A percentile compares a stretch with the other conserved stretches of the same genome.
phyloP scores from a whole-genome alignment of 1,139 yeast species.

The Kodamaea fungicola region DNA sequence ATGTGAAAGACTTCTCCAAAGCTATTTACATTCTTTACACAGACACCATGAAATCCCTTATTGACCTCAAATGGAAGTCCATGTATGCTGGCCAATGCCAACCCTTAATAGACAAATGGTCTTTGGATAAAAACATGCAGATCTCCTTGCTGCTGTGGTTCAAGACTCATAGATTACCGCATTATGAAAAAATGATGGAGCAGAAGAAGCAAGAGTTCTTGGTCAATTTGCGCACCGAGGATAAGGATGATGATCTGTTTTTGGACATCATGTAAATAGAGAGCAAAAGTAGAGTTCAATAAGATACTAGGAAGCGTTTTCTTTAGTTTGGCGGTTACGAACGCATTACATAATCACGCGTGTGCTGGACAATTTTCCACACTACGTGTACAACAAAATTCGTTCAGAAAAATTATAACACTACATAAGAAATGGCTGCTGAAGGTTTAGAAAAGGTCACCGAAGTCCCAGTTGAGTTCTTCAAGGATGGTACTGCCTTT shows the following conservation, averaged over 20 bases:
- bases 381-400: constrained; percentile 5
- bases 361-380: constrained; percentile 1
- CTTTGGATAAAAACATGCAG: constrained; percentile 30
- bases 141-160: constrained; percentile 21
- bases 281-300: background rate
- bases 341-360: background rate
- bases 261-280: constrained; percentile 27
- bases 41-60: constrained; percentile 23
- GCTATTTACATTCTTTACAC: constrained; percentile 23
- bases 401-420: constrained; percentile 1
- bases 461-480: constrained; percentile 87
- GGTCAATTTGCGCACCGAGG: constrained; percentile 23
- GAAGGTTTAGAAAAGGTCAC: constrained; percentile 79
- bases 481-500: constrained; percentile 88
- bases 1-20: constrained; percentile 15
- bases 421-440: constrained; percentile 37
- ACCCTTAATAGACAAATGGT: constrained; percentile 37
- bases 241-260: constrained; percentile 25
- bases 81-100: constrained; percentile 29
- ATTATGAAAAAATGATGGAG: constrained; percentile 24
- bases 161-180: constrained; percentile 16
- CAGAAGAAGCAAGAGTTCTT: constrained; percentile 25
- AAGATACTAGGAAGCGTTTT: no score
- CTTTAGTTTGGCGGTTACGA: no score
- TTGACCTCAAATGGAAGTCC: constrained; percentile 27